Evolutionary conservation across 805 yeast genomes (phyloP).

Genomic region (Priceomyces melissophilus): DNA sequence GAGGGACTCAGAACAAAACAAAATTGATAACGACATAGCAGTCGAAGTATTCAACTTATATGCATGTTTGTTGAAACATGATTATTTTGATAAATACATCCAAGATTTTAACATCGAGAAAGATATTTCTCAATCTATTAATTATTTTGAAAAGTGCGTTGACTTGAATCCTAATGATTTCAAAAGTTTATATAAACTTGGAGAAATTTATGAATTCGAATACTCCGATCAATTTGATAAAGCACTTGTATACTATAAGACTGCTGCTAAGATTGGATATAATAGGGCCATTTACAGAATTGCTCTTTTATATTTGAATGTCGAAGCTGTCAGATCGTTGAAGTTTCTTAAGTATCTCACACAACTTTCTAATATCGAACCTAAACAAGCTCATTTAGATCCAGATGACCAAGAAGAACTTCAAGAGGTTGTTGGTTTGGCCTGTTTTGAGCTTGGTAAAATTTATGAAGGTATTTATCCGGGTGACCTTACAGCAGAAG

Average conservation of each 20-base stretch:
- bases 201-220: constrained; percentile 37
- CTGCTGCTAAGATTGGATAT: constrained; percentile 41
- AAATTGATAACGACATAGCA: constrained; percentile 13
- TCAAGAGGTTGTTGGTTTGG: constrained; percentile 38
- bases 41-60: constrained; percentile 34
- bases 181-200: constrained; percentile 35
- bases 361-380: constrained; percentile 37
- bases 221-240: constrained; percentile 23
- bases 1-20: constrained; percentile 26
- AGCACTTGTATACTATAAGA: constrained; percentile 33
- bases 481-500: constrained; percentile 35
- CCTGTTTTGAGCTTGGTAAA: constrained; percentile 39
- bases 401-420: constrained; percentile 40
- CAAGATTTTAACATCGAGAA: constrained; percentile 35
- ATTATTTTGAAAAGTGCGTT: constrained; percentile 29
- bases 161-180: constrained; percentile 28
- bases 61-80: constrained; percentile 37
- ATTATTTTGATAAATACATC: constrained; percentile 24
- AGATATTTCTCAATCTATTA: constrained; percentile 25
- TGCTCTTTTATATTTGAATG: constrained; percentile 34
- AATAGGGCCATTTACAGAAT: constrained; percentile 42
- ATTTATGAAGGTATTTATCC: constrained; percentile 45
- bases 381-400: constrained; percentile 29
- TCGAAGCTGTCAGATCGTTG: constrained; percentile 30
- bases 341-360: constrained; percentile 33